A percentile compares a stretch with the other conserved stretches of the same genome.
These are phyloP conservation scores for Lepidium aucheri DNA, from an alignment of 345 rosid genomes.

Conservation along the genomic window DNA sequence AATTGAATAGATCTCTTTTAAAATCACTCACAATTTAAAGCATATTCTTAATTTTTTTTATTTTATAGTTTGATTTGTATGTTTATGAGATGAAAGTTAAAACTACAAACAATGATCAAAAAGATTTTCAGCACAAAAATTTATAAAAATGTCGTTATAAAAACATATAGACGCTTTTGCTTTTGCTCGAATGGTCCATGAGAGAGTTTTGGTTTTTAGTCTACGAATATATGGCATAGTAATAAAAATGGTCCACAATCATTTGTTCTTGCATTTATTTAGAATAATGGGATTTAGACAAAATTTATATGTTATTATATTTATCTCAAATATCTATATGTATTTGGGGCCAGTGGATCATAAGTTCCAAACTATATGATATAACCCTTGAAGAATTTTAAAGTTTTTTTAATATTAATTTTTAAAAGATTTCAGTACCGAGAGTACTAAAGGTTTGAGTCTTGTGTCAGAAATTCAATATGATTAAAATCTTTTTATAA, in stretches of 20 bases:
- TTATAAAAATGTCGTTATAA: too few species aligned
- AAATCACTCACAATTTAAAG: too few species aligned
- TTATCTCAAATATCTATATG: background rate
- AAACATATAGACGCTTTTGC: background rate
- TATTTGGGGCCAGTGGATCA: background rate
- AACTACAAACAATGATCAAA: too few species aligned
- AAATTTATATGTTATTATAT: background rate
- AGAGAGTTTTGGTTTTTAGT: slow-evolving; percentile 5
- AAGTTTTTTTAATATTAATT: background rate
- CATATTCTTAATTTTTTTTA: too few species aligned
- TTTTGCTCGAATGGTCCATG: too few species aligned
- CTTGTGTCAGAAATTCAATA: too few species aligned
- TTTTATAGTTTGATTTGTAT: too few species aligned
- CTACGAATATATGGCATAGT: background rate
- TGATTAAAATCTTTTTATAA: background rate
- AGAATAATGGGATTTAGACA: background rate
- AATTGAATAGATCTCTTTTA: too few species aligned
- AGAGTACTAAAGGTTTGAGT: too few species aligned
- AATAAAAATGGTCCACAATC: background rate
- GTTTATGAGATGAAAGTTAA: too few species aligned
- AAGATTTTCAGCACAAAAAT: too few species aligned
- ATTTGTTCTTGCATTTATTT: background rate
- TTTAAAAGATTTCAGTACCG: background rate
- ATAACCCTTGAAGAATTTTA: background rate
- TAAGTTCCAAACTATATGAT: background rate